A percentile compares a stretch with the other conserved stretches of the same genome.
These are phyloP conservation scores for Phytophthora sansomeana DNA, from an alignment of 352 stramenopile genomes.

Conservation along the genomic window DNA sequence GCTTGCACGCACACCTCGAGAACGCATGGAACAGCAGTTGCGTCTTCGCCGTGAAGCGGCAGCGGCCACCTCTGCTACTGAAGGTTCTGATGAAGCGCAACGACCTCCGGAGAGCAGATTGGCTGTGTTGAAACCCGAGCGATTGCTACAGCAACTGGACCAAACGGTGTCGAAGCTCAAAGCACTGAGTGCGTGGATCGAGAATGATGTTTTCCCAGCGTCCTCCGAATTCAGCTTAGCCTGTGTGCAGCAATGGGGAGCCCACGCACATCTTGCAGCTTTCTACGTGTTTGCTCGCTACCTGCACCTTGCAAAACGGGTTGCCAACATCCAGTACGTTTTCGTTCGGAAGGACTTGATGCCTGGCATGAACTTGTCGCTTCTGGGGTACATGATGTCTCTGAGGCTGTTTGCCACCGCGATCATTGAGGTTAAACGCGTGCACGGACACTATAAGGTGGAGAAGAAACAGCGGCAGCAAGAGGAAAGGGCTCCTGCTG, in stretches of 20 bases:
- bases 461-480: constrained; percentile 59
- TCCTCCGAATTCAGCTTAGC: constrained; percentile 69
- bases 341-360: constrained; percentile 75
- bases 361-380: constrained; percentile 66
- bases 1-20: constrained; percentile 66
- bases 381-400: constrained; percentile 85
- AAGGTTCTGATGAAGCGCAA: constrained; percentile 6
- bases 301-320: constrained; percentile 73
- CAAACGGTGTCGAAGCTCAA: constrained; percentile 55
- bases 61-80: constrained; percentile 15
- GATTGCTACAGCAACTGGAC: constrained; percentile 52
- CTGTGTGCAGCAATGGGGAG: constrained; percentile 57
- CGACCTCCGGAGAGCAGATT: constrained; percentile 2
- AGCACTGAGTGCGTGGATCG: constrained; percentile 38
- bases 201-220: constrained; percentile 57
- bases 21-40: constrained; percentile 85
- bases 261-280: constrained; percentile 64
- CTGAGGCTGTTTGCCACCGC: constrained; percentile 65
- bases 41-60: constrained; percentile 48
- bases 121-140: constrained; percentile 19
- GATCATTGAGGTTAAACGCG: constrained; percentile 57
- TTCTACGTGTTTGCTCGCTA: constrained; percentile 87
- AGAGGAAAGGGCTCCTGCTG: constrained; percentile 22
- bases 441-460: constrained; percentile 55
- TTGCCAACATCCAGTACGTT: constrained; percentile 77